Evolutionary conservation across 495 filamentous ascomycete genomes (phyloP), one percentile per base, ranked within the genome.

Genomic region (Penicillium paradoxum): DNA sequence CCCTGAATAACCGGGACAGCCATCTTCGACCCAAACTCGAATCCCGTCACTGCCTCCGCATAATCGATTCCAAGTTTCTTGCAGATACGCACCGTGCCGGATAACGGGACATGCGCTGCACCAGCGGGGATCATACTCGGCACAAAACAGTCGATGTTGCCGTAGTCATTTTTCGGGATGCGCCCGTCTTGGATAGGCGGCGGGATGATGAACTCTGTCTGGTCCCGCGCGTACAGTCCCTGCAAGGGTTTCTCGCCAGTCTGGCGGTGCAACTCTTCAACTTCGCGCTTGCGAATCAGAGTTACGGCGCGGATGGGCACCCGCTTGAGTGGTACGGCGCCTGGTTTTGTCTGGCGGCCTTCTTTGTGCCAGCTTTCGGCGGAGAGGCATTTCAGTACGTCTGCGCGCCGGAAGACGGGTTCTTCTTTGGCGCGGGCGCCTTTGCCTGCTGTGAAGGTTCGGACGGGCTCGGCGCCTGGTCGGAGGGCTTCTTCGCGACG

Each of bases 291-390:
- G 33, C 92, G 83, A 37, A 85, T 85, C 13, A 90, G 81, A 0
- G 93, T 97, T 6, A 95, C 92, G 33, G 90, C 93, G 29, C 93
- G 86, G 62, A 92, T 88, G 9, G 91, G 89, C 0, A 96, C 93
- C 32, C 77, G 78, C 63, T 99, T 99, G 36, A 96, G 72, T 0
- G 92, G 87, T 30, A 83, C 72, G 52, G 85, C 80, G 18, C 89
- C 89, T 0, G 74, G 62, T 10, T 77, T 80, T 10, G 95, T 78
- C 29, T 81, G 83, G 1, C 91, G 83, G 19, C 93, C 93, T 79
- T 97, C 95, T 63, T 96, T 95, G 62, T 96, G 95, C 95, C 95
- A 97, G 40, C 87, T 95, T 61, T 99, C 93, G 14, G 86, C 85
- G n/a, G 86, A 90, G 61, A 93, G 88, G 64, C 95, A 96, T 52